These are phyloP conservation scores for Metschnikowia picachoensis DNA, from an alignment of 805 yeast genomes.

Conservation along the genomic window DNA sequence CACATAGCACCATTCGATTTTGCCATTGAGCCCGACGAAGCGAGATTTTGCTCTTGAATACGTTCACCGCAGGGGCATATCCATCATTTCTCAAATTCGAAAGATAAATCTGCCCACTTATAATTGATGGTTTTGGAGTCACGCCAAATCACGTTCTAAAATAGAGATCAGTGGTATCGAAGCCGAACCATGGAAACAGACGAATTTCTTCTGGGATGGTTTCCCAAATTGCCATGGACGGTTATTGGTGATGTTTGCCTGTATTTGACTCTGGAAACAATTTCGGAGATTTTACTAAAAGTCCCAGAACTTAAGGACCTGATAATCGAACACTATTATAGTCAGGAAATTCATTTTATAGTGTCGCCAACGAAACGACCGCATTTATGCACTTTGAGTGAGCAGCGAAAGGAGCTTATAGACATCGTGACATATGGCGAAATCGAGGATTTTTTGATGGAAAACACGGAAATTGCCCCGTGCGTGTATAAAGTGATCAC, in stretches of 20 bases:
- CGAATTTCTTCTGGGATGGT: slow-evolving; percentile 8
- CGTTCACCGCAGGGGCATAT: too few relatives aligned
- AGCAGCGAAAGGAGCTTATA: slow-evolving; percentile 11
- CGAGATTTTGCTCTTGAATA: too few relatives aligned
- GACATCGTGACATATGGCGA: slow-evolving; percentile 26
- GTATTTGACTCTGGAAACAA: slow-evolving; percentile 8
- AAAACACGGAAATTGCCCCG: slow-evolving; percentile 29
- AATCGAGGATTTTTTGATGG: slow-evolving; percentile 29
- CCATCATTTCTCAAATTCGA: too few relatives aligned
- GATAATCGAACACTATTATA: slow-evolving; percentile 25
- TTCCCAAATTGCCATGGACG: slow-evolving; percentile 14
- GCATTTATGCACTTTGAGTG: slow-evolving; percentile 10
- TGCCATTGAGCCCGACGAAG: not conserved
- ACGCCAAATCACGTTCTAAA: not conserved
- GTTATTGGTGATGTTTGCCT: slow-evolving; percentile 10
- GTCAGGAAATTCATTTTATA: slow-evolving; percentile 31
- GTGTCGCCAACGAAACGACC: slow-evolving; percentile 30
- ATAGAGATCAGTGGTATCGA: not conserved
- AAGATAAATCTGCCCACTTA: not conserved
- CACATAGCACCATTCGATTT: not conserved
- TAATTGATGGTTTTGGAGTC: not conserved
- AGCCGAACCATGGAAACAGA: slow-evolving; percentile 2
- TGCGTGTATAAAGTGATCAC: slow-evolving; percentile 24
- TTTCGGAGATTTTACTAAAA: slow-evolving; percentile 10
- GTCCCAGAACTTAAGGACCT: slow-evolving; percentile 20